Conservation (phyloP, 768 basidiomycete species). For the Psilocybe azurescens region DNA sequence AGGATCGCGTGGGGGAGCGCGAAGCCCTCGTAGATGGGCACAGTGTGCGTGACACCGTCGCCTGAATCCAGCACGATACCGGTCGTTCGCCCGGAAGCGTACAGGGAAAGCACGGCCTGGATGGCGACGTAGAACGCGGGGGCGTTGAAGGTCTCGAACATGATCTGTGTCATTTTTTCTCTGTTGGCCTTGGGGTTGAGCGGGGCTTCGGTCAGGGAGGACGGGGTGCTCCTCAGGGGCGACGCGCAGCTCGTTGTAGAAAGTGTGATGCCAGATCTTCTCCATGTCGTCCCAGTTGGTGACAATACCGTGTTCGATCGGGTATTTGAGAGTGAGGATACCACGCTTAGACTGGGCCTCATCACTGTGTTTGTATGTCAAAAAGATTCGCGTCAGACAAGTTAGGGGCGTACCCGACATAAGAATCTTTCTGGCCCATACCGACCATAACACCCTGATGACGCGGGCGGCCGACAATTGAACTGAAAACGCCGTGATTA, state of each 20-base stretch:
- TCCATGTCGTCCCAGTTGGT: conserved; percentile 99
- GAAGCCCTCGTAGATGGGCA: conserved; percentile 97
- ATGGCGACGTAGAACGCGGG: conserved; percentile 93
- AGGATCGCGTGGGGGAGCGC: conserved; percentile 91
- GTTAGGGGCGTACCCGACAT: conserved; percentile 73
- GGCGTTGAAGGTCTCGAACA: conserved; percentile 96
- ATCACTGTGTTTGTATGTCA: conserved; percentile 25
- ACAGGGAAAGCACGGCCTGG: conserved; percentile 90
- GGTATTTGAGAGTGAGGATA: conserved; percentile 93
- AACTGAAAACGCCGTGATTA: conserved; percentile 46
- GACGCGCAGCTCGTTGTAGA: conserved; percentile 95
- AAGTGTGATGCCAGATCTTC: conserved; percentile 98
- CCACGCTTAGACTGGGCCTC: conserved; percentile 69
- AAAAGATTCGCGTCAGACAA: background rate
- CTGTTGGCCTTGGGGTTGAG: conserved; percentile 93
- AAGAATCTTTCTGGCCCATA: conserved; percentile 97
- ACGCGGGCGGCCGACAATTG: conserved; percentile 93
- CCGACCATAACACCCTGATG: conserved; percentile 97
- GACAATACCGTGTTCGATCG: conserved; percentile 93
- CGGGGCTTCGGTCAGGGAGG: conserved; percentile 89
- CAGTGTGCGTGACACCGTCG: conserved; percentile 95
- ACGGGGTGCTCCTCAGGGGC: conserved; percentile 94
- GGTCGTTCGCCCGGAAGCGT: conserved; percentile 96
- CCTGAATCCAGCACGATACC: conserved; percentile 96
- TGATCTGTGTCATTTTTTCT: conserved; percentile 96